These are phyloP conservation scores for Diatrype stigma DNA, from an alignment of 2,329 filamentous ascomycete species.

Conservation along the genomic window DNA sequence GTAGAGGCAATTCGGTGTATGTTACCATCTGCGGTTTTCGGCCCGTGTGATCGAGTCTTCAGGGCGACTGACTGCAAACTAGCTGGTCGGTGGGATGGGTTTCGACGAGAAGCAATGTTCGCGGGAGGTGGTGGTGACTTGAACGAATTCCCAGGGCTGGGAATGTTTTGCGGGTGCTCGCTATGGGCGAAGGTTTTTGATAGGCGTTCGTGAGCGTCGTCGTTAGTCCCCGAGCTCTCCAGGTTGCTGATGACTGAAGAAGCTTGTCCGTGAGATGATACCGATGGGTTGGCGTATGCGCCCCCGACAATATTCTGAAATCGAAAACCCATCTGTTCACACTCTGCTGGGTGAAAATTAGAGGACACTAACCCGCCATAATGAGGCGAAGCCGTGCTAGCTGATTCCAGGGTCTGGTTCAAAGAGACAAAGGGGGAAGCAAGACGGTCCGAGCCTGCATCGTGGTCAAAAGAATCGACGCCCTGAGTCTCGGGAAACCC, in stretches of 20 bases:
- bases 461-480: not conserved
- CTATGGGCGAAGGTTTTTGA: constrained; percentile 2
- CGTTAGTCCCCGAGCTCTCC: constrained; percentile 3
- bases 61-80: constrained; percentile 43
- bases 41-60: constrained; percentile 39
- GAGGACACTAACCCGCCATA: not conserved
- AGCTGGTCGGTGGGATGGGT: constrained; percentile 41
- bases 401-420: not conserved
- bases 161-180: constrained; percentile 14
- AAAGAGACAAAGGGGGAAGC: not conserved
- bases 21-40: constrained; percentile 45
- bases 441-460: not conserved
- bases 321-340: not conserved
- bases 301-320: not conserved
- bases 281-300: not conserved
- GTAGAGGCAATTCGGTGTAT: constrained; percentile 53
- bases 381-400: not conserved
- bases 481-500: constrained; percentile 12
- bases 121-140: constrained; percentile 46
- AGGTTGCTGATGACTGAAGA: not conserved
- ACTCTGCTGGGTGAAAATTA: not conserved
- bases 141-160: constrained; percentile 32
- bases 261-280: not conserved
- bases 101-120: constrained; percentile 52
- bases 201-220: constrained; percentile 11